Evolutionary conservation across 2,329 filamentous ascomycete species (phyloP).

Genomic region (Nannizzia gypsea): DNA sequence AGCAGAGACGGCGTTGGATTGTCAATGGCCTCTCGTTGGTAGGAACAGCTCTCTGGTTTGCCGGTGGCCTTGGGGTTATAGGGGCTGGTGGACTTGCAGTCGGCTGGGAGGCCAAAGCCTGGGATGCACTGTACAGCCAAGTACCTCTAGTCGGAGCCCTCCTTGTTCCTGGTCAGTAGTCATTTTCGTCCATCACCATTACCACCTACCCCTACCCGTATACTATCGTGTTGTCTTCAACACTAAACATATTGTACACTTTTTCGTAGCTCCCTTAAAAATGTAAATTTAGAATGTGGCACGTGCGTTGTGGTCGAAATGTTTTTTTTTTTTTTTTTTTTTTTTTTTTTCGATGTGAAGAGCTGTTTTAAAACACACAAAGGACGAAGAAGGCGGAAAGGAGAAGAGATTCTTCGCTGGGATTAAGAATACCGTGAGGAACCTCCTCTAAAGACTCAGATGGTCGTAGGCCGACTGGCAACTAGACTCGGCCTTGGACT

Average conservation of each 20-base stretch:
- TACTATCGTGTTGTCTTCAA: background rate
- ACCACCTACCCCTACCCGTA: too few species aligned
- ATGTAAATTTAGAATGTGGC: background rate
- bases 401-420: too few species aligned
- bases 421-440: background rate
- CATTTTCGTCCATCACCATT: background rate
- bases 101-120: conserved; percentile 71
- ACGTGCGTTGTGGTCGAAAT: background rate
- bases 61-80: conserved; percentile 67
- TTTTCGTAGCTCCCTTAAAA: background rate
- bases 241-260: background rate
- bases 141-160: conserved; percentile 44
- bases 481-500: background rate
- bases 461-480: background rate
- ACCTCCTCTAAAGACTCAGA: background rate
- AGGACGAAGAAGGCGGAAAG: background rate
- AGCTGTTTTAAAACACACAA: background rate
- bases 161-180: background rate
- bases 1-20: conserved; percentile 56
- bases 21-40: conserved; percentile 54
- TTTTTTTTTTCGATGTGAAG: too few species aligned
- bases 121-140: conserved; percentile 59
- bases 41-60: conserved; percentile 61
- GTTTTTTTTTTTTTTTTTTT: background rate
- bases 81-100: conserved; percentile 56